Base-by-base conservation (phyloP, 108 stramenopile species). In the Parmales sp. region DNA sequence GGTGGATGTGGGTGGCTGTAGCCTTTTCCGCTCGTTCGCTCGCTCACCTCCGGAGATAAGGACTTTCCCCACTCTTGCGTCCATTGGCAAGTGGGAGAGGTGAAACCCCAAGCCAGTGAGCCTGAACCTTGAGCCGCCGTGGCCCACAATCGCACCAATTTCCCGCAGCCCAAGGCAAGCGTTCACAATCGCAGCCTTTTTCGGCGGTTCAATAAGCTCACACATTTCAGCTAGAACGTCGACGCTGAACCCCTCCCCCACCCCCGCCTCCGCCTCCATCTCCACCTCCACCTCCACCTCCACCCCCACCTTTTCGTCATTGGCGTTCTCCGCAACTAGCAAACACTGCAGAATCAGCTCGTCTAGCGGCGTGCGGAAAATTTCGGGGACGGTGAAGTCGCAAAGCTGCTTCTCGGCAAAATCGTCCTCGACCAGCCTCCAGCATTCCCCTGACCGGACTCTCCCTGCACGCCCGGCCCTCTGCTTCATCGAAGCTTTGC, bases 401-500 rank as follows among this genome's bases (percentile, higher is more conserved):
- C 81, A 74, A 78, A 92, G 74, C n/a, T 60, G 36, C 2, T 68
- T 36, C 7, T 18, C 38, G 20, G 65, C 69, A 65, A 74, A 76
- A 16, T 77, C 72, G 37, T 77, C 68, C 3, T 80, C 69, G 68
- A 84, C 94, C 20, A 95, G 67, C 44, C 88, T 81, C 69, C 78
- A 95, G 78, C 90, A 93, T 3, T 66, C 38, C 23, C 95, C 95
- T 1, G 80, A 69, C 3, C 66, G 69, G 36, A 87, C 88, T 8
- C 95, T 74, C 2, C 95, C 95, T 16, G 95, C 93, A n/a, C 94
- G 80, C 13, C 94, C 94, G 3, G 86, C 66, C n/a, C 94, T 66
- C 70, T 95, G 94, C 25, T 65, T 77, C 43, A 88, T 73, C 11
- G 83, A 77, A 25, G 85, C 89, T 51, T 75, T 75, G 48, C 82